These are phyloP conservation scores for Filobasidium wieringae DNA, from an alignment of 768 basidiomycete genomes.

Conservation along the genomic window DNA sequence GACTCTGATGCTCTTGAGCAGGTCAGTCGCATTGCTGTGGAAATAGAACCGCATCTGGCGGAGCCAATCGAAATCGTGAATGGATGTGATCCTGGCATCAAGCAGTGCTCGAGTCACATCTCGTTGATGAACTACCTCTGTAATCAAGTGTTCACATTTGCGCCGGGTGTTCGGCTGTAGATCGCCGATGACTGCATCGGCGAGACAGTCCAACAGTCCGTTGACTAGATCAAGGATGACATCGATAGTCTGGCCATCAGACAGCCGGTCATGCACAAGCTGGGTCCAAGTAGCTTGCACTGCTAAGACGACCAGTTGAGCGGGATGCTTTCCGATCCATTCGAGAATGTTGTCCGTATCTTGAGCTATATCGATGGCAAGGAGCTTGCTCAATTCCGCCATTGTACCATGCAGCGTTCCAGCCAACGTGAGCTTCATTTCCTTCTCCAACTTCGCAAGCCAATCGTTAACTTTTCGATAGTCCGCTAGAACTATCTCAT, in stretches of 20 bases:
- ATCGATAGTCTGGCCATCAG: slow-evolving; percentile 49
- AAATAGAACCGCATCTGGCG: slow-evolving; percentile 99
- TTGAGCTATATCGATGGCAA: too few relatives aligned
- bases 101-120: slow-evolving; percentile 80
- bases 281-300: slow-evolving; percentile 90
- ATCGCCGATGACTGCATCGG: slow-evolving; percentile 87
- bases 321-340: slow-evolving; percentile 91
- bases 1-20: slow-evolving; percentile 67
- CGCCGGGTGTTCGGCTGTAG: slow-evolving; percentile 79
- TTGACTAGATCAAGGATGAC: slow-evolving; percentile 60
- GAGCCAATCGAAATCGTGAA: slow-evolving; percentile 76
- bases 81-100: slow-evolving; percentile 51
- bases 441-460: slow-evolving; percentile 79
- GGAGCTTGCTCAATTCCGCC: slow-evolving; percentile 66
- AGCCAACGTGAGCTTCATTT: slow-evolving; percentile 85
- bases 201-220: slow-evolving; percentile 83
- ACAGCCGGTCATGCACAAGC: slow-evolving; percentile 43
- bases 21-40: slow-evolving; percentile 56
- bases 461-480: slow-evolving; percentile 98
- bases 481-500: slow-evolving; percentile 76
- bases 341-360: slow-evolving; percentile 51
- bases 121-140: slow-evolving; percentile 93
- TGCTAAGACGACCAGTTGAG: slow-evolving; percentile 90
- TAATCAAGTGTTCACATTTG: slow-evolving; percentile 97
- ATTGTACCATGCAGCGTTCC: slow-evolving; percentile 68